Evolutionary conservation across 352 stramenopile genomes (phyloP).

Genomic region (Phytophthora chlamydospora): DNA sequence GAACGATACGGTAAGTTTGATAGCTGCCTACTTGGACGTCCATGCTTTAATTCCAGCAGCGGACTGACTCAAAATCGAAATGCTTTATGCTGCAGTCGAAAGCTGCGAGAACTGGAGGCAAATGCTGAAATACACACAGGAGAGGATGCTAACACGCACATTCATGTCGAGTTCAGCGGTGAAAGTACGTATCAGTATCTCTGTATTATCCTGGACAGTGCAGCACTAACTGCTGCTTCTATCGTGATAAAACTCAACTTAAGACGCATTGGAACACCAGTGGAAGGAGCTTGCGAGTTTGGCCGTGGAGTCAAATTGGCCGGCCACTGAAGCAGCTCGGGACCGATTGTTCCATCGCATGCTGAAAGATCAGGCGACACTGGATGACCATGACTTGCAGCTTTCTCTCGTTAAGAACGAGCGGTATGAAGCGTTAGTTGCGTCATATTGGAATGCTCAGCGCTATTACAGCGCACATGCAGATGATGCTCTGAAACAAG

Average conservation of each 20-base stretch:
- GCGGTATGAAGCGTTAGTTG: slow-evolving; percentile 55
- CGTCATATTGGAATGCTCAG: slow-evolving; percentile 47
- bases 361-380: slow-evolving; percentile 64
- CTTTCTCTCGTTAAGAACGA: slow-evolving; percentile 53
- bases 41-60: neutral
- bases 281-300: slow-evolving; percentile 65
- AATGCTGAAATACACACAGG: slow-evolving; percentile 11
- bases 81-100: slow-evolving; percentile 21
- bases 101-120: slow-evolving; percentile 25
- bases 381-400: slow-evolving; percentile 52
- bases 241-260: neutral
- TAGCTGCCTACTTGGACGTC: too few species aligned
- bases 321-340: slow-evolving; percentile 41
- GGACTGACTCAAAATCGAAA: neutral
- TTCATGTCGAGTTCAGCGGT: slow-evolving; percentile 67
- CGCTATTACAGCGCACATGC: slow-evolving; percentile 33
- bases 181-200: slow-evolving; percentile 51
- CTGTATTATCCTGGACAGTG: neutral
- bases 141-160: slow-evolving; percentile 35
- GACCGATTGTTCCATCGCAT: slow-evolving; percentile 73
- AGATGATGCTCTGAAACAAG: slow-evolving; percentile 8
- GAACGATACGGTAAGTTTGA: slow-evolving; percentile 32
- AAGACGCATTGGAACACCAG: slow-evolving; percentile 67
- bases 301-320: slow-evolving; percentile 61
- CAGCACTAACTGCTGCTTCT: neutral